Evolutionary conservation across 1,139 yeast genomes (phyloP), one percentile per base, ranked within the genome.

Genomic region (Lodderomyces elongisporus): DNA sequence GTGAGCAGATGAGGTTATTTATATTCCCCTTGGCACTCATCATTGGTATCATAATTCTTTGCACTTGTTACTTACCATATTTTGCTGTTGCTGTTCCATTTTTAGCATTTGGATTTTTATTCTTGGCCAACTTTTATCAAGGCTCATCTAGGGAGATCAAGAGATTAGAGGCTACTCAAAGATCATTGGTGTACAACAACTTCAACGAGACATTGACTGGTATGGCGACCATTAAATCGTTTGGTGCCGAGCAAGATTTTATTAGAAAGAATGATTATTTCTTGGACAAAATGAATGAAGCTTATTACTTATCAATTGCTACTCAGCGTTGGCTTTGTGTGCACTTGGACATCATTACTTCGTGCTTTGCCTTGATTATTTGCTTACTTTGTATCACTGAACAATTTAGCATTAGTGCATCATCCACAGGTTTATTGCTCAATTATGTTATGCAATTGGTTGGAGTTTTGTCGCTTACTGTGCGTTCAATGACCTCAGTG

Each of bases 191-290:
- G 9, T 66, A 63, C 53, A 66, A 65, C 46, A 66, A 66, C 41
- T 65, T 66, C 51, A 65, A 65, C 43, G 74, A 68, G 47, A 59
- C 67, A 8, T 60, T 68, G 42, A 61, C 60, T 26, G 74, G 74
- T 36, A 64, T 67, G 71, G 45, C 48, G 14, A 66, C 71, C 15
- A 67, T 68, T 33, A 60, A 61, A 42, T 58, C 70, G 2, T 67
- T 57, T 44, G 50, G 50, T 27, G 58, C 54, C 14, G 66, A 60
- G 39, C 28, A 41, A 4, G 46, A 47, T 24, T 67, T 67, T 31
- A 47, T 66, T 23, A 45, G 49, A 13, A 62, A 57, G 43, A 66
- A 65, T 40, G 69, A 64, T 40, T 41, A 39, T n/a, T 52, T 48
- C 33, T 50, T 67, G 30, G 58, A 67, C 43, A 52, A 48, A 26